These are phyloP conservation scores for Trametes meyenii DNA, from an alignment of 768 basidiomycete genomes.

Conservation along the genomic window DNA sequence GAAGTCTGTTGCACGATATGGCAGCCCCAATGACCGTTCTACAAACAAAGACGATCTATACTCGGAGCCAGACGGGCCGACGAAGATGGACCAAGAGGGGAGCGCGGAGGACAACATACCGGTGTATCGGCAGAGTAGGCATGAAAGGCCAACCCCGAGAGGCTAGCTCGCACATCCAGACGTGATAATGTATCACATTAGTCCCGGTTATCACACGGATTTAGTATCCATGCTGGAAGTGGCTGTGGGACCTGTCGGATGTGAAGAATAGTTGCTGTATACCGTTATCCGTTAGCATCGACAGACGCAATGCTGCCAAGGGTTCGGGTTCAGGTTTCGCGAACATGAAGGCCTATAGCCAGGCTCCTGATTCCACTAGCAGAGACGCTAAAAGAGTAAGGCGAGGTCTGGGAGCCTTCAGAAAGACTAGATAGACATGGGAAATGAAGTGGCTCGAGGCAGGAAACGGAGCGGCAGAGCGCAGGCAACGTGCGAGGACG, in stretches of 20 bases:
- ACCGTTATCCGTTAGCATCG: too few relatives aligned
- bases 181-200: neutral
- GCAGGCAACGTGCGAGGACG: constrained; percentile 11
- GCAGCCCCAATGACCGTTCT: too few relatives aligned
- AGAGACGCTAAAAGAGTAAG: neutral
- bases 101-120: too few relatives aligned
- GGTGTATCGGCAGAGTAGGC: neutral
- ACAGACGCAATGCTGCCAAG: too few relatives aligned
- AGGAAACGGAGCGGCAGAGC: neutral
- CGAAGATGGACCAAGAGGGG: neutral
- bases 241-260: too few relatives aligned
- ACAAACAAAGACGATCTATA: too few relatives aligned
- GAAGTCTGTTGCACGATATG: neutral
- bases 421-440: neutral
- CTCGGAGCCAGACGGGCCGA: neutral
- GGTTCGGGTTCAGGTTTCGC: too few relatives aligned
- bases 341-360: neutral
- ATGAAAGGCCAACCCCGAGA: neutral
- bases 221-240: neutral
- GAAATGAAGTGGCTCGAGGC: neutral
- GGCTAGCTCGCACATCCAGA: neutral
- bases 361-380: neutral
- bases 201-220: neutral
- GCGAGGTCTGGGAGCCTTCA: neutral
- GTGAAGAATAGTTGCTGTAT: too few relatives aligned